These are phyloP conservation scores for Flaveria trinervia DNA, from an alignment of 129 eudicot genomes.

Conservation along the genomic window DNA sequence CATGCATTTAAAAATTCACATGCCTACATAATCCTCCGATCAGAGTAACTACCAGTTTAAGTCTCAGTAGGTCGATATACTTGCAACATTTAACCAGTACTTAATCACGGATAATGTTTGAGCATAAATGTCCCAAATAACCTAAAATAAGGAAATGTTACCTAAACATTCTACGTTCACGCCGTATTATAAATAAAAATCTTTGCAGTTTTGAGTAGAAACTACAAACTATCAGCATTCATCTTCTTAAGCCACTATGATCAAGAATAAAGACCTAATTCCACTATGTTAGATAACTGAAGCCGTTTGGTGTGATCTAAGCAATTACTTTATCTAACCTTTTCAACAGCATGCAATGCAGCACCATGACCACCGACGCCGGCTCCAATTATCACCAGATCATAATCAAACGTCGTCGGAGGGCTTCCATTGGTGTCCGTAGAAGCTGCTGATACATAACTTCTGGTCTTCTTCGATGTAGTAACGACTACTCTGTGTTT, in stretches of 20 bases:
- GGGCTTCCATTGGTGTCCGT: conserved; percentile 46
- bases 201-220: not conserved
- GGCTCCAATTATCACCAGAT: conserved; percentile 81
- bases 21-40: not conserved
- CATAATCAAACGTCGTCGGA: conserved; percentile 58
- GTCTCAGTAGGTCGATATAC: not conserved
- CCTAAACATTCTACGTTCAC: not conserved
- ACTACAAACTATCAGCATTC: not conserved
- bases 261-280: not conserved
- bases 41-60: not conserved
- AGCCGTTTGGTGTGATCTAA: not conserved
- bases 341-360: conserved; percentile 86
- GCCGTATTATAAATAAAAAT: conserved; percentile 6
- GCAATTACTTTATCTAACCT: conserved; percentile 39
- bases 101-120: not conserved
- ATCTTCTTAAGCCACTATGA: not conserved
- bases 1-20: not conserved
- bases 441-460: conserved; percentile 37
- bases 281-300: not conserved
- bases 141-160: not conserved
- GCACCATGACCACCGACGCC: conserved; percentile 99
- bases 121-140: not conserved
- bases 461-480: conserved; percentile 1
- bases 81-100: conserved; percentile 8
- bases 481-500: conserved; percentile 12